Evolutionary conservation across 1,139 yeast genomes (phyloP).

Genomic region (Blastobotrys indianensis): DNA sequence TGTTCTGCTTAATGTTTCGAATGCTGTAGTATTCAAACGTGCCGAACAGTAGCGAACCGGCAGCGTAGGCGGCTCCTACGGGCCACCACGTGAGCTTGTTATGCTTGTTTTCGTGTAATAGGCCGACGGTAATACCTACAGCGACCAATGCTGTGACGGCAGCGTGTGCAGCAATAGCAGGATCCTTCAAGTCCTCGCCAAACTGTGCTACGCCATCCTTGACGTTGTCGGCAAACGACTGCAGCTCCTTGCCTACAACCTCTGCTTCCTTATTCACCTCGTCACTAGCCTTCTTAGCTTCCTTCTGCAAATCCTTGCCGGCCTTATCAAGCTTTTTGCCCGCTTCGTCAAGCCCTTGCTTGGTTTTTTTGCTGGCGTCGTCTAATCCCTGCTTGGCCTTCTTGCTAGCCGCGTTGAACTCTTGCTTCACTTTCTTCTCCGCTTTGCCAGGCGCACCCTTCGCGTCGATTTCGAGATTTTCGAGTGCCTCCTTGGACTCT

Average conservation of each 20-base stretch:
- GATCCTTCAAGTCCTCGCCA: slow-evolving; percentile 39
- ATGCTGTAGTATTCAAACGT: slow-evolving; percentile 10
- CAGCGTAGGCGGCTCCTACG: slow-evolving; percentile 11
- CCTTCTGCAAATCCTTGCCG: too few relatives aligned
- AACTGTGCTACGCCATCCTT: slow-evolving; percentile 1
- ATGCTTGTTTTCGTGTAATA: slow-evolving; percentile 10
- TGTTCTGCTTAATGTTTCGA: slow-evolving; percentile 4
- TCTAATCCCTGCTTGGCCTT: slow-evolving; percentile 45
- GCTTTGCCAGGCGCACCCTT: slow-evolving; percentile 3
- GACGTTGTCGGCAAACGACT: background rate
- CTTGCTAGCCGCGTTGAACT: background rate
- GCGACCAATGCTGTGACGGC: slow-evolving; percentile 40
- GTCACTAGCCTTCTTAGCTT: too few relatives aligned
- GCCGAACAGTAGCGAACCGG: slow-evolving; percentile 11
- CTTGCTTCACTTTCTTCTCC: background rate
- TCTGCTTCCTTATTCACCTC: background rate
- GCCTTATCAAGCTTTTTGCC: background rate
- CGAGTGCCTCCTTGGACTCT: slow-evolving; percentile 11
- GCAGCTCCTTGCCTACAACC: slow-evolving; percentile 1
- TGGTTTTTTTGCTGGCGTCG: slow-evolving; percentile 35
- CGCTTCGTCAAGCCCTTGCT: slow-evolving; percentile 6
- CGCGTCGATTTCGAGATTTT: slow-evolving; percentile 2
- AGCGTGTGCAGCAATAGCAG: slow-evolving; percentile 43
- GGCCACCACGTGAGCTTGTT: slow-evolving; percentile 15
- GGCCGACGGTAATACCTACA: slow-evolving; percentile 31